Evolutionary conservation across 2,329 filamentous ascomycete species (phyloP), one percentile per base, ranked within the genome.

Genomic region (Fusarium sterilihyphosum): DNA sequence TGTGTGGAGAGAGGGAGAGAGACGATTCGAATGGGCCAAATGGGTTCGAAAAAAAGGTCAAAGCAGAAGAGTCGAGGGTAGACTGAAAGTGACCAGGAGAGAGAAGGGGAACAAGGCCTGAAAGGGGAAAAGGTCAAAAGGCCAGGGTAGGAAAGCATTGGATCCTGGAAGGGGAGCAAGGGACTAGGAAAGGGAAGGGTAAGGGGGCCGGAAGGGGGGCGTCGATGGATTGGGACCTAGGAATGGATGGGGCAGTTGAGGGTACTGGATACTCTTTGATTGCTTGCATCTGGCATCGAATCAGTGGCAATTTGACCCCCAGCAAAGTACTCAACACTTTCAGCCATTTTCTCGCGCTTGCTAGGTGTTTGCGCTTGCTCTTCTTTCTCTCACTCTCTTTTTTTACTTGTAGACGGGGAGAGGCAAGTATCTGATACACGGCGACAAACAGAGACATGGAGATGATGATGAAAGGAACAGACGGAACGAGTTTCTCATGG

Each of bases 1-100:
- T 64, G 62, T 73, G 73, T 69, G 60, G 70, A 67, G 70, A 75
- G 65, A 59, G 52, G 60, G 63, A 31, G 61, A 73, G 53, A 71
- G 61, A 65, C 71, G 70, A 70, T 73, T 63, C 49, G 61, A 60
- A 71, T 70, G 70, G 71, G 52, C 71, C 72, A 73, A 59, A 73
- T 66, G 61, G 72, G 72, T 66, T 74, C 68, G 61, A 60, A 71
- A 71, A 66, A 73, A 74, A 73, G 73, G 73, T 66, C 73, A 74
- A 76, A 74, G 70, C 73, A 76, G 64, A 74, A 57, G 73, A 71
- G 63, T 70, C 61, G 69, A 73, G 69, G 60, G 65, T 70, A 60
- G 63, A 59, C 56, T 29, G 41, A 37, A 22, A 59, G 38, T 29
- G 59, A 43, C 74, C 65, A 67, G 58, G 63, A 69, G 65, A 74